A percentile compares a stretch with the other conserved stretches of the same genome.
Conservation (phyloP, 2,329 filamentous ascomycete genomes). For the Didymella glomerata region DNA sequence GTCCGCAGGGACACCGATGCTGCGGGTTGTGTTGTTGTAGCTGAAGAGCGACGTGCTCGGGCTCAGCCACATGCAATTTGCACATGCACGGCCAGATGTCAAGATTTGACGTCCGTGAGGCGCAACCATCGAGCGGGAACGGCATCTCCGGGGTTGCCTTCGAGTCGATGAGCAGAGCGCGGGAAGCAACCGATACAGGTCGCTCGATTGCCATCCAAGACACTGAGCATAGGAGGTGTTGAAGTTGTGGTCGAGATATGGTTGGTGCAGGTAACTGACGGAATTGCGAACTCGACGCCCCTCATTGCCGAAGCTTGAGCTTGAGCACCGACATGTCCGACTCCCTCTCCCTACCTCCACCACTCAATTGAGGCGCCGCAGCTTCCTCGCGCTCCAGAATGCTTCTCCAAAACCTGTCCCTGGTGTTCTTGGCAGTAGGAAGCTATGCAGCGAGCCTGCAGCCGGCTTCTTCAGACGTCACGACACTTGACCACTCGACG, state of each 20-base stretch:
- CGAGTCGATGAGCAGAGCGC: neutral
- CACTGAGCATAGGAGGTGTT: neutral
- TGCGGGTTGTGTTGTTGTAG: neutral
- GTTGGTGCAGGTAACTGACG: slow-evolving; percentile 8
- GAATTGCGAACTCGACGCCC: slow-evolving; percentile 15
- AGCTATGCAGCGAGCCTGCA: slow-evolving; percentile 18
- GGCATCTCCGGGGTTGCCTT: neutral
- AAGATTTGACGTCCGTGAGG: neutral
- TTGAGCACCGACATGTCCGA: slow-evolving; percentile 18
- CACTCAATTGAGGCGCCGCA: slow-evolving; percentile 17
- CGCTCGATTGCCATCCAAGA: neutral
- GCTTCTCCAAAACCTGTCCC: slow-evolving; percentile 27
- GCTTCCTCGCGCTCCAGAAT: slow-evolving; percentile 16
- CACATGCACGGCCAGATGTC: neutral
- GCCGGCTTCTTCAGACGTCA: slow-evolving; percentile 14
- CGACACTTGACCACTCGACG: slow-evolving; percentile 29
- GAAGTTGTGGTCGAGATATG: neutral
- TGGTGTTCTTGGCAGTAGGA: slow-evolving; percentile 26
- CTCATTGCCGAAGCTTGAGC: slow-evolving; percentile 25
- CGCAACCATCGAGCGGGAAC: neutral
- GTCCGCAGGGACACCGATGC: neutral
- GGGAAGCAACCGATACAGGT: neutral
- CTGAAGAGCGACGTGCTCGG: neutral
- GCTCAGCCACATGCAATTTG: neutral
- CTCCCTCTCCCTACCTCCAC: slow-evolving; percentile 12